Evolutionary conservation across 495 filamentous ascomycete genomes (phyloP).

Genomic region (Delitschia confertaspora): DNA sequence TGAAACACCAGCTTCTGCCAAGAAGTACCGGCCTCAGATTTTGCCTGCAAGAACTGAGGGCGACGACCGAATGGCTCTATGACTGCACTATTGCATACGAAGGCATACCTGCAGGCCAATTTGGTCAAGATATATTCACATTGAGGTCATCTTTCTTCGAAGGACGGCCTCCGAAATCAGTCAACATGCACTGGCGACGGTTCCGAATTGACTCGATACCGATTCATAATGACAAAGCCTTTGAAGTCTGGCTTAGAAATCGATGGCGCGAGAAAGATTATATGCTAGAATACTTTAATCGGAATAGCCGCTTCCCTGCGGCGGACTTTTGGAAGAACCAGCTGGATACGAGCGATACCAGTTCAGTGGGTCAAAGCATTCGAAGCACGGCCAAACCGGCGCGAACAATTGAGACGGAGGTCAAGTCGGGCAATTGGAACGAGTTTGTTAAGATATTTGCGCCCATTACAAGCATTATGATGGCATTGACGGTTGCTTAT

Average conservation of each 20-base stretch:
- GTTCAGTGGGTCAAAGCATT: slow-evolving; percentile 15
- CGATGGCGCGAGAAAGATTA: slow-evolving; percentile 40
- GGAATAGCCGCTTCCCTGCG: slow-evolving; percentile 32
- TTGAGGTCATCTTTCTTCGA: slow-evolving; percentile 37
- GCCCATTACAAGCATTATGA: slow-evolving; percentile 33
- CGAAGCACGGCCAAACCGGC: slow-evolving; percentile 17
- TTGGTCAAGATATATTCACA: slow-evolving; percentile 39
- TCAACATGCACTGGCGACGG: slow-evolving; percentile 40
- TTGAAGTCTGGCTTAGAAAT: slow-evolving; percentile 36
- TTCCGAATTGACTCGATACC: slow-evolving; percentile 35
- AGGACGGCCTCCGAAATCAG: slow-evolving; percentile 37
- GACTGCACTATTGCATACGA: slow-evolving; percentile 40
- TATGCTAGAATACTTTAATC: slow-evolving; percentile 35
- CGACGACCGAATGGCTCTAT: slow-evolving; percentile 37
- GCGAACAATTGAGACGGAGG: slow-evolving; percentile 30
- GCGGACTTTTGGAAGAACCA: slow-evolving; percentile 30
- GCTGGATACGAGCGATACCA: slow-evolving; percentile 16
- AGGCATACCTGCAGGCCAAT: slow-evolving; percentile 34
- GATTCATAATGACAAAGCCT: slow-evolving; percentile 31
- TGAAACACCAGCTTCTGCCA: slow-evolving; percentile 38
- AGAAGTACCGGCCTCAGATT: slow-evolving; percentile 36
- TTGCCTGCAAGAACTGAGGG: slow-evolving; percentile 34
- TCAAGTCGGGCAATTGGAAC: slow-evolving; percentile 34
- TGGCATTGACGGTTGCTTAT: slow-evolving; percentile 29
- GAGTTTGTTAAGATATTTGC: slow-evolving; percentile 38